Evolutionary conservation across 371 early-diverging fungal genomes (phyloP).

Genomic region (Coelomomyces lativittatus): DNA sequence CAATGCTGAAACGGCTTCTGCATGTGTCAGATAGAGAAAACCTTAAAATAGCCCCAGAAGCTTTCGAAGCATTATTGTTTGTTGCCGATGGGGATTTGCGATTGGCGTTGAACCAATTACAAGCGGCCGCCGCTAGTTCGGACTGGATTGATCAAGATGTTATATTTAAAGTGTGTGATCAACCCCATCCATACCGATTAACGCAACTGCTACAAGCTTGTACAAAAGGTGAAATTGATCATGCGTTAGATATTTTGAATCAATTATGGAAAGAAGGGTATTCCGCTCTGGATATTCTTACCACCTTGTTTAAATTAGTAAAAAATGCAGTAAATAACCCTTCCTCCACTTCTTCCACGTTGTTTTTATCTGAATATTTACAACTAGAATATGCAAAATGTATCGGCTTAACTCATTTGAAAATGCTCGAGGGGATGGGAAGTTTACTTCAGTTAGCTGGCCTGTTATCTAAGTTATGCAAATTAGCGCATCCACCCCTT

Average conservation of each 20-base stretch:
- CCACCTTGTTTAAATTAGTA: slow-evolving; percentile 68
- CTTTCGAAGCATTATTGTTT: slow-evolving; percentile 80
- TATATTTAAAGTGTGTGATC: slow-evolving; percentile 88
- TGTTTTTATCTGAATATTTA: slow-evolving; percentile 38
- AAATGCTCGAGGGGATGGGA: slow-evolving; percentile 61
- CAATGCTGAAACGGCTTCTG: slow-evolving; percentile 55
- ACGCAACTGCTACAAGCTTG: slow-evolving; percentile 53
- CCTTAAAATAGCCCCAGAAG: slow-evolving; percentile 62
- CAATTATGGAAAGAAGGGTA: slow-evolving; percentile 67
- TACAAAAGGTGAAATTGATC: slow-evolving; percentile 41
- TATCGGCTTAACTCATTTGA: slow-evolving; percentile 69
- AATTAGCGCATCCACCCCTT: slow-evolving; percentile 5
- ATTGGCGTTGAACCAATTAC: slow-evolving; percentile 93
- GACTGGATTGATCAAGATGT: slow-evolving; percentile 63
- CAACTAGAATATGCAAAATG: slow-evolving; percentile 71
- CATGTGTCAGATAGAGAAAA: slow-evolving; percentile 71
- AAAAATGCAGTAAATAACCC: slow-evolving; percentile 16
- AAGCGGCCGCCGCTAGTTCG: slow-evolving; percentile 39
- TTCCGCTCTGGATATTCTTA: slow-evolving; percentile 72
- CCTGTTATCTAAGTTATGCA: slow-evolving; percentile 49
- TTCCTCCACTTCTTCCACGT: neutral
- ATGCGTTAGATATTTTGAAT: slow-evolving; percentile 47
- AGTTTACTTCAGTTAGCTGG: slow-evolving; percentile 63
- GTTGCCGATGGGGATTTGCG: slow-evolving; percentile 98
- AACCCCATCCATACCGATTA: slow-evolving; percentile 73